Conservation (phyloP, 352 stramenopile species). For the Plasmopara halstedii region DNA sequence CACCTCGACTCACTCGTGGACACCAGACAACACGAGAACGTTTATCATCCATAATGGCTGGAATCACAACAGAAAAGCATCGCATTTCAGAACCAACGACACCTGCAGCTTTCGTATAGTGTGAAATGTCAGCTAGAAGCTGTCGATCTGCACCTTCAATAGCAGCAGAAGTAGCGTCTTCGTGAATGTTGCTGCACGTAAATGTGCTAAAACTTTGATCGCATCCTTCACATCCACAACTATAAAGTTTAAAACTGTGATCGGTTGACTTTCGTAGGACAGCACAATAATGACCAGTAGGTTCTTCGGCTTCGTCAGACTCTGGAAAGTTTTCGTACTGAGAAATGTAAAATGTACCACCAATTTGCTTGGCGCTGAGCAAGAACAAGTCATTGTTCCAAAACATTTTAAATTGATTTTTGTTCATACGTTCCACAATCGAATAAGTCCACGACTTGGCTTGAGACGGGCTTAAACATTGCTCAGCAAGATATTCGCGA, state of each 20-base stretch:
- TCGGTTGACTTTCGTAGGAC: conserved; percentile 63
- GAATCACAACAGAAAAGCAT: conserved; percentile 72
- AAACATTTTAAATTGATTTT: conserved; percentile 85
- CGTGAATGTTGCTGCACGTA: conserved; percentile 70
- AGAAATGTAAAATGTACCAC: conserved; percentile 83
- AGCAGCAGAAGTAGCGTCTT: conserved; percentile 25
- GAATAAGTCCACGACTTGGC: conserved; percentile 78
- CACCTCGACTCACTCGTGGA: conserved; percentile 50
- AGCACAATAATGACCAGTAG: conserved; percentile 66
- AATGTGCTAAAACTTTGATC: conserved; percentile 81
- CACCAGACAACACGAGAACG: conserved; percentile 81
- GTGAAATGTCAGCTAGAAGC: conserved; percentile 76
- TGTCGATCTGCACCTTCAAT: conserved; percentile 57
- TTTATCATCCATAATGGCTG: conserved; percentile 73
- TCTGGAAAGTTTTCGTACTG: conserved; percentile 87
- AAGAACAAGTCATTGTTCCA: conserved; percentile 84
- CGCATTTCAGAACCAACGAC: conserved; percentile 74
- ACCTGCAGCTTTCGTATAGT: conserved; percentile 75
- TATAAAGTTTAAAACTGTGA: conserved; percentile 86
- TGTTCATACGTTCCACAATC: conserved; percentile 72
- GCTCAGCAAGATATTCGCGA: conserved; percentile 75
- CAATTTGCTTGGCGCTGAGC: conserved; percentile 76
- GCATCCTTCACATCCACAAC: conserved; percentile 79
- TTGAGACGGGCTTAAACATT: conserved; percentile 70
- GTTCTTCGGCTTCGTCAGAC: conserved; percentile 30